A percentile compares a stretch with the other conserved stretches of the same genome.
These are phyloP conservation scores for Arachis stenosperma DNA, from an alignment of 306 rosid species.

Conservation along the genomic window DNA sequence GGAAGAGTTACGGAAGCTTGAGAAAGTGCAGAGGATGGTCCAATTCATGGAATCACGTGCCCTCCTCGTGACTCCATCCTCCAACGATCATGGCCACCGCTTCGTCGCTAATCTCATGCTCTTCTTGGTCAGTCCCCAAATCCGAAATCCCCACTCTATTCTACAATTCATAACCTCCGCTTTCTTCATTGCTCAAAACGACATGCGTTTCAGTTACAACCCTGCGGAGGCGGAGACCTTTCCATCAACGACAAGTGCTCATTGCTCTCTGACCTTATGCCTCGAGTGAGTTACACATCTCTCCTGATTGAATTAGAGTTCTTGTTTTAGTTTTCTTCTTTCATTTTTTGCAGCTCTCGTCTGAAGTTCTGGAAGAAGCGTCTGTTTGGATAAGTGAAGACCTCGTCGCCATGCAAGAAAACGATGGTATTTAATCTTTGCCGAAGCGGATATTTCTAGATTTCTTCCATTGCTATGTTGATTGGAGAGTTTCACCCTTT, in stretches of 20 bases:
- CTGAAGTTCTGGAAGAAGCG: conserved; percentile 66
- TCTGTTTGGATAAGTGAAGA: conserved; percentile 40
- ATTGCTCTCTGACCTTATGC: conserved; percentile 58
- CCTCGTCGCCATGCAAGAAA: conserved; percentile 39
- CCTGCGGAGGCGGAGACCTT: conserved; percentile 74
- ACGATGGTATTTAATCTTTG: conserved; percentile 10
- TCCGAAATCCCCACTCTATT: not conserved
- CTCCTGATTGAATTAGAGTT: not conserved
- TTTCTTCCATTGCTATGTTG: not conserved
- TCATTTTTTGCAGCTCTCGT: conserved; percentile 52
- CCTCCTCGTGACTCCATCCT: conserved; percentile 36
- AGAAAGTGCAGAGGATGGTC: conserved; percentile 58
- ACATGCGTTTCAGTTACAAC: conserved; percentile 53
- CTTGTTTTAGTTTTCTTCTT: not conserved
- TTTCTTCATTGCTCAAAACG: not conserved
- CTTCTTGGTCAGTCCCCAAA: conserved; percentile 44
- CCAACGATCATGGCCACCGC: conserved; percentile 40
- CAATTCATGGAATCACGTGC: conserved; percentile 49
- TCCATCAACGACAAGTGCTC: conserved; percentile 52
- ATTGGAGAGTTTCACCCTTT: not conserved
- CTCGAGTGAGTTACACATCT: conserved; percentile 48
- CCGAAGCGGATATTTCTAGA: not conserved
- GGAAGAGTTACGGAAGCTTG: conserved; percentile 63
- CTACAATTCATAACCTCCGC: not conserved
- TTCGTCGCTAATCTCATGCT: conserved; percentile 64